Base-by-base conservation (phyloP, 1,139 yeast genomes). In the Debaryomyces subglobosus region DNA sequence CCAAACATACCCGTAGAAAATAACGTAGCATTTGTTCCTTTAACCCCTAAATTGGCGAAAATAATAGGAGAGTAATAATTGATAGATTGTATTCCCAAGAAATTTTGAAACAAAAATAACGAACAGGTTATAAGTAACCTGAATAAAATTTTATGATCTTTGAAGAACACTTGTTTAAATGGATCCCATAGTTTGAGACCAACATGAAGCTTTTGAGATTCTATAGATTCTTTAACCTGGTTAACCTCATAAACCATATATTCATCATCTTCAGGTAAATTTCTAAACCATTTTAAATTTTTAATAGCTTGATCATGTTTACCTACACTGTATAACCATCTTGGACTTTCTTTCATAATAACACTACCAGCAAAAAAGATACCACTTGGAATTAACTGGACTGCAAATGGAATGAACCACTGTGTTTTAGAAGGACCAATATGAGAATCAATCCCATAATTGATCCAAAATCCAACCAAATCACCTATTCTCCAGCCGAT, bases 1-100 rank as follows among this genome's bases (percentile, higher is more conserved):
- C 77, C 78, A 53, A 72, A 72, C 69, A 72, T 63, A 30, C 78
- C 78, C 1, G 78, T 72, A 25, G 77, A 71, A 49, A 73, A 71
- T 39, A 72, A 63, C 5, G 75, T 63, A 20, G 75, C 66, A 49
- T 68, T 69, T 4, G 73, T 69, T 18, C 77, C 77, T 53, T 69
- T 64, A 35, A 71, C 69, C 13, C 77, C 77, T 52, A 74, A 63
- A 30, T 69, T 67, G 39, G 64, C 61, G 55, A 75, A 75, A 47
- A 75, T 67, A 32, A 64, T 65, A 16, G 79, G 79, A 9, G 79
- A 72, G 59, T 75, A 75, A 56, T 75, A 75, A 57, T 74, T 75
- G 57, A 74, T 72, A 8, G 75, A 69, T 60, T 73, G 79, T 53
- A 74, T 72, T 23, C 80, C 80, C 60, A 73, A 65, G 53, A 74